phyloP scores from a whole-genome alignment of 2,329 filamentous ascomycete genomes.

The Aspergillus pseudoglaucus region DNA sequence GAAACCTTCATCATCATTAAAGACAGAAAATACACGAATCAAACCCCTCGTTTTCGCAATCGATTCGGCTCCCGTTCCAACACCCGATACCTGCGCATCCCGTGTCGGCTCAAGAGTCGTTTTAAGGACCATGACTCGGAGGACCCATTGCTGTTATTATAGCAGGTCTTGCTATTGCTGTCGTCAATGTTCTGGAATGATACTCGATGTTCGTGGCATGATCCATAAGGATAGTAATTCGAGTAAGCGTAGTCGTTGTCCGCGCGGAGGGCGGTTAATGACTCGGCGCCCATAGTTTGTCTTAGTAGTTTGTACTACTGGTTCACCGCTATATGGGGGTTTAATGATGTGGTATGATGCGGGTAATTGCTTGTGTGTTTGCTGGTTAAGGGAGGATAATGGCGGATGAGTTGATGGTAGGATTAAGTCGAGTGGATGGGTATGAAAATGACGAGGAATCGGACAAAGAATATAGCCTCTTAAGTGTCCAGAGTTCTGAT shows the following conservation, averaged over 20 bases:
- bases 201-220: slow-evolving; percentile 2
- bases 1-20: neutral
- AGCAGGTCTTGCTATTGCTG: neutral
- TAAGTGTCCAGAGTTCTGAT: slow-evolving; percentile 1
- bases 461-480: neutral
- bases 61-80: slow-evolving; percentile 27
- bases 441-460: no score
- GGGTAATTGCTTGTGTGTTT: neutral
- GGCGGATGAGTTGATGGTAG: neutral
- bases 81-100: slow-evolving; percentile 23
- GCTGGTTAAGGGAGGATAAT: neutral
- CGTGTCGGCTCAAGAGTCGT: slow-evolving; percentile 19
- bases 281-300: slow-evolving; percentile 15
- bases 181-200: slow-evolving; percentile 1
- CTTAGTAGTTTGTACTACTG: neutral
- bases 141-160: neutral
- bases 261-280: slow-evolving; percentile 10
- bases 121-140: slow-evolving; percentile 22
- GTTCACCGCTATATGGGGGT: neutral
- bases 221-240: neutral
- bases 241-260: slow-evolving; percentile 9
- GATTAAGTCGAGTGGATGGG: no score
- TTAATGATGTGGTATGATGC: neutral
- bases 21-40: neutral
- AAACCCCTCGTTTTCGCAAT: slow-evolving; percentile 18